Conservation (phyloP, 116 monocot genomes). For the Zostera marina region DNA sequence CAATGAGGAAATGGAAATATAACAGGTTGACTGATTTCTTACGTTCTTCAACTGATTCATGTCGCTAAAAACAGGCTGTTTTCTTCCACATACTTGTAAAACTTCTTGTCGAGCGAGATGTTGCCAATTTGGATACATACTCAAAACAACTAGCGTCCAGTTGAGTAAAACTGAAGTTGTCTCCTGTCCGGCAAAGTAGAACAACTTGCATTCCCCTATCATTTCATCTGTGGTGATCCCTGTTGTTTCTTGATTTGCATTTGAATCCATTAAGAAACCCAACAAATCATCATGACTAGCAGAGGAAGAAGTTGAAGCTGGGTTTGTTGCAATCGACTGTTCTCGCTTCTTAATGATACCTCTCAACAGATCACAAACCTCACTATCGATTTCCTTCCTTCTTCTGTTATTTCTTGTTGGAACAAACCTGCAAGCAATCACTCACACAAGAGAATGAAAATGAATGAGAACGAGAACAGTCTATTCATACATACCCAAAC, state of each 20-base stretch:
- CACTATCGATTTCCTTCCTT: constrained; percentile 11
- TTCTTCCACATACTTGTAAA: constrained; percentile 14
- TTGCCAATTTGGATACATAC: constrained; percentile 39
- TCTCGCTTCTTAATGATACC: constrained; percentile 21
- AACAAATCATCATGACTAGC: constrained; percentile 18
- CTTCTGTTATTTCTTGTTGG: constrained; percentile 27
- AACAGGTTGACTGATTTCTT: background rate
- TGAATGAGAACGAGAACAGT: background rate
- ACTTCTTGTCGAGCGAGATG: constrained; percentile 37
- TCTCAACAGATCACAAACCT: constrained; percentile 14
- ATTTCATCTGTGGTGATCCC: constrained; percentile 27
- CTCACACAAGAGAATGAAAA: background rate
- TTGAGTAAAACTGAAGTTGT: constrained; percentile 26
- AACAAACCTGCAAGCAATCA: constrained; percentile 31
- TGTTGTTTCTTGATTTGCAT: background rate
- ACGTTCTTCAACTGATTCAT: constrained; percentile 40
- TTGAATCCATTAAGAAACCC: constrained; percentile 26
- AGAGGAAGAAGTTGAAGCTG: no score
- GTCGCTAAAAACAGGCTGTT: constrained; percentile 19
- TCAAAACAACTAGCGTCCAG: constrained; percentile 27
- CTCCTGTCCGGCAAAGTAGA: constrained; percentile 55
- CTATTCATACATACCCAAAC: constrained; percentile 2
- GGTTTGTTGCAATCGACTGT: constrained; percentile 6
- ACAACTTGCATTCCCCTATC: constrained; percentile 48
- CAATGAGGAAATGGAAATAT: background rate